These are phyloP conservation scores for Solanum bulbocastanum DNA, from an alignment of 257 asterid genomes.

Conservation along the genomic window DNA sequence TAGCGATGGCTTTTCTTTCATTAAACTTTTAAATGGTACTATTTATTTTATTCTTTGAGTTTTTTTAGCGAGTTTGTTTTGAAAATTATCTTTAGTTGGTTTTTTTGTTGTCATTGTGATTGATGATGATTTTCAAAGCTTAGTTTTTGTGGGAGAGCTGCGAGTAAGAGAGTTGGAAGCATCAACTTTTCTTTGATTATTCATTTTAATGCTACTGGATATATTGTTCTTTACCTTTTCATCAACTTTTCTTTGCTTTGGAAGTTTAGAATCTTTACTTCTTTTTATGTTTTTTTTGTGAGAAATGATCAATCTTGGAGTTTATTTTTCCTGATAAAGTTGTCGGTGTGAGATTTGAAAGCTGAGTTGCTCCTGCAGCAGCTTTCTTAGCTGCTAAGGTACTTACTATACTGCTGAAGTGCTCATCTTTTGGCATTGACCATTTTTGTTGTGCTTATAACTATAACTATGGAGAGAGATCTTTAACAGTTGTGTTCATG, in stretches of 20 bases:
- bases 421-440: not conserved
- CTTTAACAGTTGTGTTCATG: not conserved
- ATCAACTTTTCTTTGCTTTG: not conserved
- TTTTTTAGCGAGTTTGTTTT: too few species aligned
- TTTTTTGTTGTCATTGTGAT: too few species aligned
- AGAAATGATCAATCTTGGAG: not conserved
- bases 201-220: not conserved
- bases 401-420: not conserved
- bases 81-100: too few species aligned
- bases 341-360: constrained; percentile 60
- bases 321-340: constrained; percentile 59
- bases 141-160: constrained; percentile 33
- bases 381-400: constrained; percentile 41
- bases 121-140: not conserved
- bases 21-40: too few species aligned
- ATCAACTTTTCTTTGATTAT: too few species aligned
- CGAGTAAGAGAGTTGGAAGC: constrained; percentile 61
- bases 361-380: constrained; percentile 32
- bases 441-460: not conserved
- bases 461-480: not conserved
- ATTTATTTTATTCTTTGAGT: too few species aligned
- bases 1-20: too few species aligned
- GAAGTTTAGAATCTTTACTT: not conserved
- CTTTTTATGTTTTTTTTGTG: not conserved
- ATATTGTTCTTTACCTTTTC: not conserved